Base-by-base conservation (phyloP, 2,329 filamentous ascomycete species). In the Ascochyta viciae-villosae region DNA sequence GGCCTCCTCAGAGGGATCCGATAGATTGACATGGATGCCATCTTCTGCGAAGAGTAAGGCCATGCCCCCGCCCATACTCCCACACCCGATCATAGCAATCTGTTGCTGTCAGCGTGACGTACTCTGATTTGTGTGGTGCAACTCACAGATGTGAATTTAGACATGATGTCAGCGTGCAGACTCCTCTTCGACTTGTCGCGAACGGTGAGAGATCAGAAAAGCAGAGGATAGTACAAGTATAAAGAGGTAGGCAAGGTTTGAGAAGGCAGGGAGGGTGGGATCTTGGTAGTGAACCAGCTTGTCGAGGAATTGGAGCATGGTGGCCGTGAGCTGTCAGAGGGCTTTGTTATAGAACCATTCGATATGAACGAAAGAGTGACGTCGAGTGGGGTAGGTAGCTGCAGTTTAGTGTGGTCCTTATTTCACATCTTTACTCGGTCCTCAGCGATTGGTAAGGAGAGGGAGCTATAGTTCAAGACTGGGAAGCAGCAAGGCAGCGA, bases 61-160 rank as follows among this genome's bases (percentile, higher is more conserved):
- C 80, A 87, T 83, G 54, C 81, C 83, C 4, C 80, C 81, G n/a
- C 85, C 85, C 83, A 87, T 88, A 62, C 79, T 82, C 4, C 84
- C 84, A 16, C 80, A 83, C 22, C 83, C 84, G 35, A 86, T 80
- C 76, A 86, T 83, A 46, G 82, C 83, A 57, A 87, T 72, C 78
- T 83, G 44, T 1, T n/a, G 0, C 29, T 15, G n/a, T 67, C 10
- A 67, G 57, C 10, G n/a, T 10, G 4, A 22, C 38, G 22, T 43
- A 19, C 5, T 24, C 12, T 33, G n/a, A 7, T 2, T n/a, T 7
- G 8, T 27, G 24, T 0, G 12, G 6, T 7, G 39, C 3, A 22
- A 65, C 71, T 54, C 48, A 71, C 69, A 26, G 66, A 62, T 13
- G 46, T 68, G 44, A 74, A 71, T 27, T 67, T 45, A 9, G 63